A percentile compares a stretch with the other conserved stretches of the same genome.
phyloP scores from a whole-genome alignment of 2,329 filamentous ascomycete genomes.

The Endocalyx cinctus region DNA sequence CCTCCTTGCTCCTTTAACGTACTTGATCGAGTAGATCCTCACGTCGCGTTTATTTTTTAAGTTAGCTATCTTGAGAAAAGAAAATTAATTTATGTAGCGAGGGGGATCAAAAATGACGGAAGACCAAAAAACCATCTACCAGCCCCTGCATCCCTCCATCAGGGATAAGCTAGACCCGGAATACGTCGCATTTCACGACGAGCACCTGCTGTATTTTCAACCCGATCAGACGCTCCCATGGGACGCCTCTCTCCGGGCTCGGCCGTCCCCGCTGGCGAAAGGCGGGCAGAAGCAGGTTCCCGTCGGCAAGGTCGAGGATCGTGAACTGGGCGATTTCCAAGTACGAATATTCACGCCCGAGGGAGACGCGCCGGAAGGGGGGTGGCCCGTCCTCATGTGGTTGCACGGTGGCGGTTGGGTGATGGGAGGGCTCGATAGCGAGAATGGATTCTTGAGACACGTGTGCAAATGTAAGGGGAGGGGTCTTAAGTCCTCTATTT shows the following conservation, averaged over 20 bases:
- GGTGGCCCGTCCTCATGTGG: constrained; percentile 35
- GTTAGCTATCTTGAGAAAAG: too few relatives aligned
- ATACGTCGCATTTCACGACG: constrained; percentile 34
- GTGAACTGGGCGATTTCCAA: constrained; percentile 22
- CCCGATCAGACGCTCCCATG: constrained; percentile 29
- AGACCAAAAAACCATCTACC: constrained; percentile 13
- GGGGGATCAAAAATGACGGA: too few relatives aligned
- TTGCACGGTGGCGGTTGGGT: constrained; percentile 37
- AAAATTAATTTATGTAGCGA: too few relatives aligned
- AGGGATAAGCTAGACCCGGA: constrained; percentile 28
- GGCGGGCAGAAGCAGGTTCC: neutral
- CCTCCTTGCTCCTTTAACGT: too few relatives aligned
- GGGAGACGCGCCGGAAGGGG: constrained; percentile 15
- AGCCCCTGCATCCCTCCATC: constrained; percentile 26
- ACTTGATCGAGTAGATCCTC: too few relatives aligned
- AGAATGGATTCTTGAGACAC: constrained; percentile 29
- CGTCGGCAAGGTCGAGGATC: constrained; percentile 20
- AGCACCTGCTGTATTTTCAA: constrained; percentile 31
- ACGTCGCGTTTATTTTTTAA: too few relatives aligned
- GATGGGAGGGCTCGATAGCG: constrained; percentile 29
- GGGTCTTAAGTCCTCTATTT: neutral
- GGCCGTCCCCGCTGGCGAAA: neutral
- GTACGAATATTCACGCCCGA: constrained; percentile 29
- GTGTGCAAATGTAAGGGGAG: constrained; percentile 19
- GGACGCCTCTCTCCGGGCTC: constrained; percentile 11